A percentile compares a stretch with the other conserved stretches of the same genome.
phyloP scores from a whole-genome alignment of 495 filamentous ascomycete species.

The Xylaria castorea region DNA sequence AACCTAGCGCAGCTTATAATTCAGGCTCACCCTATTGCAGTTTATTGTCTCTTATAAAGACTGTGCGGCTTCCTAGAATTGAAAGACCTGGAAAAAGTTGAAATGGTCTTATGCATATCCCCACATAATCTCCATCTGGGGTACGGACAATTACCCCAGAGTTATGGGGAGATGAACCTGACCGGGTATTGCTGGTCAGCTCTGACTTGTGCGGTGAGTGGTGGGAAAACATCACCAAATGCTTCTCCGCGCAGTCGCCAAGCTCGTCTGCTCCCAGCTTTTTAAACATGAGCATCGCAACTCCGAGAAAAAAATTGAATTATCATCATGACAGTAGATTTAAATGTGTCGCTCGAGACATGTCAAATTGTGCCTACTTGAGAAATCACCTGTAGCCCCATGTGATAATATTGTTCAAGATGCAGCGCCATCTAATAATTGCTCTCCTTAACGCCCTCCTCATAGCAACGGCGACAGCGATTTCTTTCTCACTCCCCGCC shows the following conservation, averaged over 20 bases:
- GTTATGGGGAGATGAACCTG: background rate
- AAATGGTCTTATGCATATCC: conserved; percentile 1
- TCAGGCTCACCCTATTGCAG: background rate
- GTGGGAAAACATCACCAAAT: conserved; percentile 16
- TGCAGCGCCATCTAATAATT: conserved; percentile 2
- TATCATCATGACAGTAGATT: background rate
- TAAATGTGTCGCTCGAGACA: background rate
- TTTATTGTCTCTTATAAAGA: background rate
- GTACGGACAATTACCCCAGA: background rate
- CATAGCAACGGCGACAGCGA: background rate
- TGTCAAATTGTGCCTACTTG: background rate
- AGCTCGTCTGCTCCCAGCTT: background rate
- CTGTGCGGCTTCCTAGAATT: background rate
- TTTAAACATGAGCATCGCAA: background rate
- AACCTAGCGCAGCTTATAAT: background rate
- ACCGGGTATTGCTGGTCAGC: background rate
- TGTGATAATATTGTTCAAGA: background rate
- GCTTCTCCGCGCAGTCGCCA: conserved; percentile 17
- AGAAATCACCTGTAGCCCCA: background rate
- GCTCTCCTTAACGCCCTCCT: background rate
- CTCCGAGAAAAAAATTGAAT: background rate
- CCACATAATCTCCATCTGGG: conserved; percentile 1
- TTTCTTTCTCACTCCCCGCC: background rate
- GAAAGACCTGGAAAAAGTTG: background rate
- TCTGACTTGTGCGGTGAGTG: conserved; percentile 7